phyloP scores from a whole-genome alignment of 495 filamentous ascomycete species.

The Penicillium bialowiezense region DNA sequence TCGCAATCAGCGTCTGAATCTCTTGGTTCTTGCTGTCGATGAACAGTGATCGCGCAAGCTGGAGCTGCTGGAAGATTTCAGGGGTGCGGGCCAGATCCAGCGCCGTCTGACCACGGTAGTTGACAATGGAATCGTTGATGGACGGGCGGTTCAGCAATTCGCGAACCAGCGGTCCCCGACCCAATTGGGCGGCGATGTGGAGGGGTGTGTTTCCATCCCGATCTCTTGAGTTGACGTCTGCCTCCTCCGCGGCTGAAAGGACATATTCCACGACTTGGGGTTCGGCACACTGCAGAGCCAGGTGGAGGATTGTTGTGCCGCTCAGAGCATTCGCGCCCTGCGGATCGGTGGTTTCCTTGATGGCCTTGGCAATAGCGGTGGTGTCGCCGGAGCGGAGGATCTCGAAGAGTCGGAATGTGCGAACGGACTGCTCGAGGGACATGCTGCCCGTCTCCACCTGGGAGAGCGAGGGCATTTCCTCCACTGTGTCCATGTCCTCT shows the following conservation, averaged over 20 bases:
- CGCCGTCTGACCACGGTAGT: slow-evolving; percentile 81
- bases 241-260: slow-evolving; percentile 59
- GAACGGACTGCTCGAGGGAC: slow-evolving; percentile 90
- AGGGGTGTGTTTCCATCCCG: slow-evolving; percentile 91
- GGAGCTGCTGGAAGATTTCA: slow-evolving; percentile 92
- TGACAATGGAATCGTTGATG: slow-evolving; percentile 88
- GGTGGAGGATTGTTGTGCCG: slow-evolving; percentile 83
- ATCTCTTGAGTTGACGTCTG: slow-evolving; percentile 88
- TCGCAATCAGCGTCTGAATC: slow-evolving; percentile 71
- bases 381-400: slow-evolving; percentile 87
- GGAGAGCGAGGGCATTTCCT: slow-evolving; percentile 31
- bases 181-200: slow-evolving; percentile 82
- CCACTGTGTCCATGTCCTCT: slow-evolving; percentile 31
- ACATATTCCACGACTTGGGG: slow-evolving; percentile 95
- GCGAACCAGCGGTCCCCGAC: slow-evolving; percentile 72
- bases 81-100: slow-evolving; percentile 87
- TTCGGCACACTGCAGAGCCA: slow-evolving; percentile 97
- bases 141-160: slow-evolving; percentile 73
- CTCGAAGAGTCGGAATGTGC: slow-evolving; percentile 91
- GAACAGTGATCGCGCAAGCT: slow-evolving; percentile 85
- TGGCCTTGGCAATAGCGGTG: slow-evolving; percentile 81
- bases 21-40: slow-evolving; percentile 81
- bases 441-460: slow-evolving; percentile 31
- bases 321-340: slow-evolving; percentile 52
- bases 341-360: slow-evolving; percentile 63